Percentiles rank a stretch among this genome's conserved stretches.
Evolutionary conservation across 768 basidiomycete species (phyloP).

Genomic region (Epithele typhae): DNA sequence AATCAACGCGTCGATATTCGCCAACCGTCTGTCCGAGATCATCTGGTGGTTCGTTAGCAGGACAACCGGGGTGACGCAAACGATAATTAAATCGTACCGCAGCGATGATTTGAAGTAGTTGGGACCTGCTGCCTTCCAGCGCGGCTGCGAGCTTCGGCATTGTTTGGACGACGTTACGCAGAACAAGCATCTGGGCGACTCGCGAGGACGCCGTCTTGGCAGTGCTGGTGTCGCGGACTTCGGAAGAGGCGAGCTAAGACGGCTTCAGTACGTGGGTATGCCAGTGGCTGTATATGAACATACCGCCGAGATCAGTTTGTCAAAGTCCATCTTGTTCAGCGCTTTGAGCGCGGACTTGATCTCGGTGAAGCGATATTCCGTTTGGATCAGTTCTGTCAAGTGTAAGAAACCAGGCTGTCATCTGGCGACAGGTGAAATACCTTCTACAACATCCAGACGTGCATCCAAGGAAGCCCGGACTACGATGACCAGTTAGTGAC

Average conservation of each 20-base stretch:
- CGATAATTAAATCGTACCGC: no score
- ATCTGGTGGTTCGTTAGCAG: slow-evolving; percentile 39
- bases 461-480: slow-evolving; percentile 54
- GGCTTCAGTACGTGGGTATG: no score
- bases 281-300: slow-evolving; percentile 8
- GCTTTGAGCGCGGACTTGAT: slow-evolving; percentile 64
- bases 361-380: slow-evolving; percentile 68
- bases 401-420: background rate
- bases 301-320: slow-evolving; percentile 77
- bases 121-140: slow-evolving; percentile 51
- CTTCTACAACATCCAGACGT: slow-evolving; percentile 84
- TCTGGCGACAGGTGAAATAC: slow-evolving; percentile 27
- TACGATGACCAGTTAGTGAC: no score
- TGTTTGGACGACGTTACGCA: slow-evolving; percentile 68
- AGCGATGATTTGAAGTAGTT: slow-evolving; percentile 56
- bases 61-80: slow-evolving; percentile 5
- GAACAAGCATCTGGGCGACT: slow-evolving; percentile 73
- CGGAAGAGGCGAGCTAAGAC: slow-evolving; percentile 62
- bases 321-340: slow-evolving; percentile 80
- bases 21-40: slow-evolving; percentile 69
- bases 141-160: slow-evolving; percentile 62
- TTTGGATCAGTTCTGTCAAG: slow-evolving; percentile 63
- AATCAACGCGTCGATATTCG: slow-evolving; percentile 56
- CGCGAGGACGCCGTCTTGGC: slow-evolving; percentile 65
- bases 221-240: slow-evolving; percentile 47